Conservation (phyloP, 495 filamentous ascomycete species). For the Penicillium robsamsonii region DNA sequence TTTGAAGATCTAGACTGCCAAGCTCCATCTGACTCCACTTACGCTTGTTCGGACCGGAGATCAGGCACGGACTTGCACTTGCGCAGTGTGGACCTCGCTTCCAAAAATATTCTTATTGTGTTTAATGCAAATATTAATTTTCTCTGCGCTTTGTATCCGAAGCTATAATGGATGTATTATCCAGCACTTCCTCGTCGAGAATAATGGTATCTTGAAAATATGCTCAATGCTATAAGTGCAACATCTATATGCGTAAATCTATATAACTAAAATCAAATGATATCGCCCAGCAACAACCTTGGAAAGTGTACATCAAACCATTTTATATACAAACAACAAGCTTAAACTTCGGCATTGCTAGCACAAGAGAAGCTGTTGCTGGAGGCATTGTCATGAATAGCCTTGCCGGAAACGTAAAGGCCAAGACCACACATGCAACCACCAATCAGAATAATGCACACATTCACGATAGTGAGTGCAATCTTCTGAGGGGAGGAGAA, state of each 20-base stretch:
- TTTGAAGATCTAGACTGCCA: background rate
- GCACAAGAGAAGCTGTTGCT: constrained; percentile 38
- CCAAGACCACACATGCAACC: constrained; percentile 39
- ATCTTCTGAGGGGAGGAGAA: constrained; percentile 37
- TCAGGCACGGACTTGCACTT: background rate
- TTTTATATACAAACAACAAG: constrained; percentile 1
- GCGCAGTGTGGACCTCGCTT: background rate
- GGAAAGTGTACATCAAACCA: background rate
- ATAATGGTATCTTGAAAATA: background rate
- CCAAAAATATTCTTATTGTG: background rate
- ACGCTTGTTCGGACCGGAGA: background rate
- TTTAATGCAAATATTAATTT: background rate
- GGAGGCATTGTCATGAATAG: constrained; percentile 32
- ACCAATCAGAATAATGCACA: constrained; percentile 33
- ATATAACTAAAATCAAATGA: constrained; percentile 14
- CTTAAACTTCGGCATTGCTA: constrained; percentile 23
- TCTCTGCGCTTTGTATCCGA: background rate
- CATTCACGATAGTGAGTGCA: constrained; percentile 35
- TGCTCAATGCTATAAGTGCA: background rate
- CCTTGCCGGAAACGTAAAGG: constrained; percentile 38
- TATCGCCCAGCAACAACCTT: constrained; percentile 1
- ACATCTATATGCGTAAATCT: constrained; percentile 5
- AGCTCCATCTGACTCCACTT: background rate
- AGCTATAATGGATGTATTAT: background rate
- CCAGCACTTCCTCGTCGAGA: background rate